These are phyloP conservation scores for Aspergillus ochraceus DNA, from an alignment of 2,329 filamentous ascomycete species.

Conservation along the genomic window DNA sequence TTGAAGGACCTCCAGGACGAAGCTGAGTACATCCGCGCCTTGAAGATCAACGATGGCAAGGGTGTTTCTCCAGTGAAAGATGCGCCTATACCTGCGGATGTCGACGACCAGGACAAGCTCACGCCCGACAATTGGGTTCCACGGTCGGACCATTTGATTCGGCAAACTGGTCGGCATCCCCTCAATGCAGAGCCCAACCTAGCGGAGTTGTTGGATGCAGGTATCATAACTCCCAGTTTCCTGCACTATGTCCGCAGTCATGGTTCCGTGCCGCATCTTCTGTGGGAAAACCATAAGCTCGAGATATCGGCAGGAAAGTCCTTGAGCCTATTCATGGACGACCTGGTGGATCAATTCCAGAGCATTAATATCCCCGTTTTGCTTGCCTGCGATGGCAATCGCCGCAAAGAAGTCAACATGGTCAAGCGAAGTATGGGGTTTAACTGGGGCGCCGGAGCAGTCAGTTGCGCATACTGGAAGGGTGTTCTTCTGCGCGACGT, in stretches of 20 bases:
- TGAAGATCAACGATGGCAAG: conserved; percentile 49
- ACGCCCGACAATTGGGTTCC: conserved; percentile 57
- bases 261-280: conserved; percentile 51
- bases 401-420: conserved; percentile 55
- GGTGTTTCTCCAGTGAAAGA: conserved; percentile 33
- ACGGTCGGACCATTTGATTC: conserved; percentile 47
- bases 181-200: conserved; percentile 53
- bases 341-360: conserved; percentile 45
- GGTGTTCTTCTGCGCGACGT: conserved; percentile 50
- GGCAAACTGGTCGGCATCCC: conserved; percentile 55
- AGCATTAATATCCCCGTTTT: conserved; percentile 51
- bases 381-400: conserved; percentile 52
- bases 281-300: conserved; percentile 53
- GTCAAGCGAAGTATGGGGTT: conserved; percentile 51
- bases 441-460: conserved; percentile 47
- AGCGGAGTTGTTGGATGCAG: conserved; percentile 45
- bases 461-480: conserved; percentile 54
- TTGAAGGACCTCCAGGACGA: conserved; percentile 46
- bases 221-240: conserved; percentile 53
- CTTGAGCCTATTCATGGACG: conserved; percentile 47
- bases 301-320: conserved; percentile 43
- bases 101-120: conserved; percentile 54
- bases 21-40: conserved; percentile 35
- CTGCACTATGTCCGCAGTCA: conserved; percentile 57
- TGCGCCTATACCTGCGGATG: conserved; percentile 23